These are phyloP conservation scores for Botrytis fragariae DNA, from an alignment of 2,329 filamentous ascomycete genomes.

Conservation along the genomic window DNA sequence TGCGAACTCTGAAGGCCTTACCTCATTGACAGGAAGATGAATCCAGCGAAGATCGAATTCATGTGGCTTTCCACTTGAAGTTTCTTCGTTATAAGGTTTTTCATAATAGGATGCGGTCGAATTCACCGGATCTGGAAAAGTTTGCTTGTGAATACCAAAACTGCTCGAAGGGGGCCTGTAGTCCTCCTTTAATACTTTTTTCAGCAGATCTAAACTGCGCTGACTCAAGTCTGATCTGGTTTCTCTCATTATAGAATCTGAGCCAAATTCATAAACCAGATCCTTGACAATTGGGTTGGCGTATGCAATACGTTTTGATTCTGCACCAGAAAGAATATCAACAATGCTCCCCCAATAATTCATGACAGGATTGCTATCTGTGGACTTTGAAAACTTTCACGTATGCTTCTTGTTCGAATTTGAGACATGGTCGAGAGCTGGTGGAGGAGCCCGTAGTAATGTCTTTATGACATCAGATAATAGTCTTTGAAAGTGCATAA, in stretches of 20 bases:
- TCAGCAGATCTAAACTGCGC: background rate
- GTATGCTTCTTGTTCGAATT: background rate
- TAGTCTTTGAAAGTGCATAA: too few species aligned
- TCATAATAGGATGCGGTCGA: background rate
- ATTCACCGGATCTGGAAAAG: too few species aligned
- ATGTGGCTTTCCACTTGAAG: background rate
- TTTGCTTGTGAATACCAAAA: fast-evolving
- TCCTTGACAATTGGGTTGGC: background rate
- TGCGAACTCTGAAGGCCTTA: background rate
- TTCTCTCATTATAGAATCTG: background rate
- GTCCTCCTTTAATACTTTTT: background rate
- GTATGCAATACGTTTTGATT: background rate
- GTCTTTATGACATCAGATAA: too few species aligned
- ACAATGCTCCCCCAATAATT: background rate
- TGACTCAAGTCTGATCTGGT: background rate
- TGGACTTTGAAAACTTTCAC: background rate
- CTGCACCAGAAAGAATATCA: background rate
- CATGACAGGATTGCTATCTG: background rate
- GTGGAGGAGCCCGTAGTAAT: background rate
- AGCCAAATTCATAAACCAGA: background rate
- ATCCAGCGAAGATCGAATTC: background rate
- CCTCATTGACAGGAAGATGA: background rate
- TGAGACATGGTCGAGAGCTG: background rate
- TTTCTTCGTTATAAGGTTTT: too few species aligned
- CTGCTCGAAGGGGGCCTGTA: background rate